These are phyloP conservation scores for Teratosphaeria nubilosa DNA, from an alignment of 2,329 filamentous ascomycete genomes.

Conservation along the genomic window DNA sequence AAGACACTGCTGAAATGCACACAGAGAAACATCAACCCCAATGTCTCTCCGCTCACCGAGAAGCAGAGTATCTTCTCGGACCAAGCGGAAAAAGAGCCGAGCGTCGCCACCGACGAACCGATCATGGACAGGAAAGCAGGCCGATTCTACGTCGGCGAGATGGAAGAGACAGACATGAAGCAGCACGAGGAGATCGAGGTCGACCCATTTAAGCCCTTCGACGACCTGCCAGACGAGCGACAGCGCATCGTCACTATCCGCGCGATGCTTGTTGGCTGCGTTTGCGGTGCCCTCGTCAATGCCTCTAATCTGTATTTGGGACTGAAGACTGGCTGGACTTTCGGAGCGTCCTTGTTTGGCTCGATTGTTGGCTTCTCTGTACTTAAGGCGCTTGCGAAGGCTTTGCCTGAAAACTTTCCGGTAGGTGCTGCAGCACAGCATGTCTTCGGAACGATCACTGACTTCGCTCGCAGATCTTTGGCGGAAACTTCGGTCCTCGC, in stretches of 20 bases:
- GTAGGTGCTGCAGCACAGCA: not conserved
- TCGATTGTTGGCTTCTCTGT: slow-evolving; percentile 49
- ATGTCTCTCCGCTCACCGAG: slow-evolving; percentile 25
- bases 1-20: not conserved
- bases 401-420: slow-evolving; percentile 9
- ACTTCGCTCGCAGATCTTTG: slow-evolving; percentile 29
- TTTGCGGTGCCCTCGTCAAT: slow-evolving; percentile 49
- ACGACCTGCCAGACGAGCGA: slow-evolving; percentile 35
- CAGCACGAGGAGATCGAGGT: slow-evolving; percentile 20
- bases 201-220: slow-evolving; percentile 34
- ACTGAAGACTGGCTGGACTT: slow-evolving; percentile 34
- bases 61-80: slow-evolving; percentile 27
- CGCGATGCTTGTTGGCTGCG: slow-evolving; percentile 44
- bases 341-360: slow-evolving; percentile 25
- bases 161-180: slow-evolving; percentile 18
- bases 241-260: slow-evolving; percentile 44
- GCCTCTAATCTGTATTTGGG: slow-evolving; percentile 44
- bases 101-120: slow-evolving; percentile 10
- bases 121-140: slow-evolving; percentile 19
- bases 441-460: not conserved
- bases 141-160: slow-evolving; percentile 16
- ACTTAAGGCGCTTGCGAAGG: slow-evolving; percentile 16
- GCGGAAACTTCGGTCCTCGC: slow-evolving; percentile 46
- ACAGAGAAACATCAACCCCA: slow-evolving; percentile 18
- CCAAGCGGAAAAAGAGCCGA: slow-evolving; percentile 4